Evolutionary conservation across 2,329 filamentous ascomycete genomes (phyloP).

Genomic region (Aspergillus sp.): DNA sequence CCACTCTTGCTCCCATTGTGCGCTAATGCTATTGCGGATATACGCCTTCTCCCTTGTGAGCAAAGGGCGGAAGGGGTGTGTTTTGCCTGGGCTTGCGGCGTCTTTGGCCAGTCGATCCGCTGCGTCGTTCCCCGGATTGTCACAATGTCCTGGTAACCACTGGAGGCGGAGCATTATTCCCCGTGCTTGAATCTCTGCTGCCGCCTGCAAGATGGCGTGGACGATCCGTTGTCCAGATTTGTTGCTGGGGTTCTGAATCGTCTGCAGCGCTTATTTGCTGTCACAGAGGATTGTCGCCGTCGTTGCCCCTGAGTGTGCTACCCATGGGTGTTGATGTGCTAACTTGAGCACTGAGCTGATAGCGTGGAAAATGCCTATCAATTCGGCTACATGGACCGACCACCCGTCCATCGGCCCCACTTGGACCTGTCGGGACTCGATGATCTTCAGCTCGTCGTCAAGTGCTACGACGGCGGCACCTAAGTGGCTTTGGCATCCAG

Average conservation of each 20-base stretch:
- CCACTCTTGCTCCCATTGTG: conserved; percentile 1
- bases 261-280: conserved; percentile 8
- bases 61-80: background rate
- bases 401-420: conserved; percentile 6
- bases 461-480: background rate
- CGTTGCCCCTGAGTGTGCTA: background rate
- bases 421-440: conserved; percentile 1
- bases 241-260: conserved; percentile 10
- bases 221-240: conserved; percentile 7
- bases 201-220: conserved; percentile 5
- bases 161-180: background rate
- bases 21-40: background rate
- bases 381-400: conserved; percentile 11
- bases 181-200: background rate
- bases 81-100: background rate
- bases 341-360: conserved; percentile 5
- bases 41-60: background rate
- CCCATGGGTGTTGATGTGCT: background rate
- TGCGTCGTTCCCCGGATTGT: background rate
- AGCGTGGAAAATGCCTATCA: conserved; percentile 10
- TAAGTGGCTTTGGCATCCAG: background rate
- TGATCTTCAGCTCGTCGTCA: background rate
- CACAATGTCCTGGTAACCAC: conserved; percentile 3
- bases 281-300: conserved; percentile 7
- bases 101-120: background rate